These are phyloP conservation scores for Cryptosporidium muris DNA, from an alignment of 169 alveolate genomes.

Conservation along the genomic window DNA sequence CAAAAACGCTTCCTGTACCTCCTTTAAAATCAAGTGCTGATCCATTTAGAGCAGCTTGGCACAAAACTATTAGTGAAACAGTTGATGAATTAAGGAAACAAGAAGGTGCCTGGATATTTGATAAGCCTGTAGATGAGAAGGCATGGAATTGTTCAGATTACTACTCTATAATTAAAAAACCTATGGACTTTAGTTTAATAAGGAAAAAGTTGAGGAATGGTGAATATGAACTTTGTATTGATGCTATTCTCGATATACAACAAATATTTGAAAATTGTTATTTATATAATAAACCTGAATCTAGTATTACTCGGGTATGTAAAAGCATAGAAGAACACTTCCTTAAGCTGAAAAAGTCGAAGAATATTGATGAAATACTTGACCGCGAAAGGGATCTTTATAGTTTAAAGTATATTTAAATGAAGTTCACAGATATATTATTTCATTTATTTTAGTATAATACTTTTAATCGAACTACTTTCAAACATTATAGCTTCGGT, in stretches of 20 bases:
- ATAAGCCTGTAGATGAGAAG: constrained; percentile 88
- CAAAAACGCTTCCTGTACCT: constrained; percentile 76
- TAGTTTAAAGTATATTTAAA: constrained; percentile 12
- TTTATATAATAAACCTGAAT: constrained; percentile 84
- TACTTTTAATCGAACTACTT: neutral
- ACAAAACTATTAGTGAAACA: constrained; percentile 76
- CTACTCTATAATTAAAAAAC: constrained; percentile 86
- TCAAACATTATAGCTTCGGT: neutral
- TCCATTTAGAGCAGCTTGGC: constrained; percentile 84
- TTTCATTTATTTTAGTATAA: neutral
- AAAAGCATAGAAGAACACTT: constrained; percentile 83
- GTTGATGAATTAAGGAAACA: constrained; percentile 80
- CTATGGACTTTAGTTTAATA: constrained; percentile 87
- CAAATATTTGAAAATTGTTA: constrained; percentile 85
- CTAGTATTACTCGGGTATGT: constrained; percentile 86
- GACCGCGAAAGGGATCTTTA: constrained; percentile 15
- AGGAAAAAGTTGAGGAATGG: constrained; percentile 81
- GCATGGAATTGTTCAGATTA: constrained; percentile 89
- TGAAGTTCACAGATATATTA: neutral
- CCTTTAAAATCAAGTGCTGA: constrained; percentile 76
- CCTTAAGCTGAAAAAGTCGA: constrained; percentile 71
- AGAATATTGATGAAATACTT: constrained; percentile 51
- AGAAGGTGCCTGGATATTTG: constrained; percentile 90
- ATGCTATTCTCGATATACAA: constrained; percentile 84
- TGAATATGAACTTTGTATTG: constrained; percentile 80